Conservation (phyloP, 2,329 filamentous ascomycete species). For the Alternaria incomplexa region DNA sequence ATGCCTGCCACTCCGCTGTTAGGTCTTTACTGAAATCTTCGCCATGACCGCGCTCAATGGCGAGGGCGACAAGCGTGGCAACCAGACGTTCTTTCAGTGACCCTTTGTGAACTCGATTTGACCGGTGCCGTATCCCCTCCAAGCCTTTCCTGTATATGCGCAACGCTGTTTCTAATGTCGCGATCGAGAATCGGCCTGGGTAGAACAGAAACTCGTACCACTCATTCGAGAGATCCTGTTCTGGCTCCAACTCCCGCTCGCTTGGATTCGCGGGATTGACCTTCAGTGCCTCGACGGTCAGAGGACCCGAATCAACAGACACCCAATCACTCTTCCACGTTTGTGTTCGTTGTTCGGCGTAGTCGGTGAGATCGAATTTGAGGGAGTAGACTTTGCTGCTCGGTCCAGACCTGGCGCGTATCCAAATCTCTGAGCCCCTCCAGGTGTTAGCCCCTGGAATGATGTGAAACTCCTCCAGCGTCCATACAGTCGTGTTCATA, state of each 20-base stretch:
- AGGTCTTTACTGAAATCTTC: conserved; percentile 75
- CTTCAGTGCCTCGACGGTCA: conserved; percentile 51
- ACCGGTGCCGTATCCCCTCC: conserved; percentile 29
- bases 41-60: conserved; percentile 71
- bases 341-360: conserved; percentile 66
- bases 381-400: conserved; percentile 71
- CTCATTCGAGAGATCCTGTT: conserved; percentile 62
- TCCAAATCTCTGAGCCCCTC: conserved; percentile 53
- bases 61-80: conserved; percentile 71
- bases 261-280: conserved; percentile 47
- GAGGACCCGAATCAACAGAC: conserved; percentile 51
- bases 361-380: conserved; percentile 71
- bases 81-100: conserved; percentile 78
- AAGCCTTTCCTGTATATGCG: conserved; percentile 76
- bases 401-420: conserved; percentile 62
- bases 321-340: conserved; percentile 68
- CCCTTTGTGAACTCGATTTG: conserved; percentile 42
- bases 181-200: conserved; percentile 79
- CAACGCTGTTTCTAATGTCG: conserved; percentile 83
- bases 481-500: conserved; percentile 60
- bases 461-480: conserved; percentile 56
- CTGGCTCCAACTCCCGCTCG: conserved; percentile 37
- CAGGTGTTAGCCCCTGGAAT: conserved; percentile 46
- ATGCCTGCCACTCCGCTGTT: conserved; percentile 86
- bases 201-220: conserved; percentile 86